phyloP scores from a whole-genome alignment of 495 filamentous ascomycete genomes.

The Podospora pseudocomata region DNA sequence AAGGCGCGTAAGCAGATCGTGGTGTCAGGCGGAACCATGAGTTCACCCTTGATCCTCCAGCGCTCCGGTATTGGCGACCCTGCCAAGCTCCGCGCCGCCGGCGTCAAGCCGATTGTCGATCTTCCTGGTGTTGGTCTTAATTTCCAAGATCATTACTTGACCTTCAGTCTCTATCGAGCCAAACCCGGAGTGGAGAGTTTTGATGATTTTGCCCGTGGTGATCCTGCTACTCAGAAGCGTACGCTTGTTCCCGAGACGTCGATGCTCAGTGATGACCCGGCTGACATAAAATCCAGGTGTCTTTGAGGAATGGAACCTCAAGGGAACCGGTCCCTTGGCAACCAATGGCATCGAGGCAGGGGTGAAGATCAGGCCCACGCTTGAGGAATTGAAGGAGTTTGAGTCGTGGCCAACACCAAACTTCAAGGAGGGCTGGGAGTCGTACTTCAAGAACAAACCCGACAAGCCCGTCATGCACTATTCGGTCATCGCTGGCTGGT shows the following conservation, averaged over 20 bases:
- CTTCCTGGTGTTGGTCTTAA: slow-evolving; percentile 80
- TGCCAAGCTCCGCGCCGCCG: slow-evolving; percentile 66
- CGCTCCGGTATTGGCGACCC: slow-evolving; percentile 67
- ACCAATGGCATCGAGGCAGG: slow-evolving; percentile 84
- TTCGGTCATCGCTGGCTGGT: slow-evolving; percentile 64
- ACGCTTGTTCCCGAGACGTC: neutral
- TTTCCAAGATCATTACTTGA: slow-evolving; percentile 85
- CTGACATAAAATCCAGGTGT: slow-evolving; percentile 38
- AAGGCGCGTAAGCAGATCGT: slow-evolving; percentile 74
- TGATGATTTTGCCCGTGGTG: slow-evolving; percentile 75
- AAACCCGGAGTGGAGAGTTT: slow-evolving; percentile 77
- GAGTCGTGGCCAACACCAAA: slow-evolving; percentile 62
- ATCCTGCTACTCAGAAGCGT: slow-evolving; percentile 64
- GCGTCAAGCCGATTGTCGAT: slow-evolving; percentile 68
- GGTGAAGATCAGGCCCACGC: slow-evolving; percentile 72
- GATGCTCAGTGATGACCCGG: neutral
- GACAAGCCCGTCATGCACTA: slow-evolving; percentile 89
- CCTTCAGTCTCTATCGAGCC: slow-evolving; percentile 69
- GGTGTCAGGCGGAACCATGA: slow-evolving; percentile 74
- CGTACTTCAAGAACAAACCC: slow-evolving; percentile 79
- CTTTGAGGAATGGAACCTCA: slow-evolving; percentile 72
- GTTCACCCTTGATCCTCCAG: slow-evolving; percentile 74
- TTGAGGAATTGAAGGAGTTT: slow-evolving; percentile 65
- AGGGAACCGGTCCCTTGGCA: slow-evolving; percentile 74
- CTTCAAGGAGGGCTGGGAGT: slow-evolving; percentile 69